phyloP scores from a whole-genome alignment of 1,284 basidiomycete genomes.

The Paramarasmius palmivorus region DNA sequence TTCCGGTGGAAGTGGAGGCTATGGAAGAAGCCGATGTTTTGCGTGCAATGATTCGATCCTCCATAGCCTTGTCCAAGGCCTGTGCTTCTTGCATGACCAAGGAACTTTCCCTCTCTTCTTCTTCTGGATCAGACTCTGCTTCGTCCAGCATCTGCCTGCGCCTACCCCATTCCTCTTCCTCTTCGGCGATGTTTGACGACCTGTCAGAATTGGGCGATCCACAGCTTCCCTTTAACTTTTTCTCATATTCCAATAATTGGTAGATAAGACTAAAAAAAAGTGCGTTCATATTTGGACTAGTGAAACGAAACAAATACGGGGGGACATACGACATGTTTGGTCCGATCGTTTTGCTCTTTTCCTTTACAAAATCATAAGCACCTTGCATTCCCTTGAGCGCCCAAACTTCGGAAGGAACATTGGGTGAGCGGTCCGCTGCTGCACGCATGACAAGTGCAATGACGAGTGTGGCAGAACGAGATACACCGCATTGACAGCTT shows the following conservation, averaged over 20 bases:
- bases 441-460: conserved; percentile 97
- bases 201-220: conserved; percentile 54
- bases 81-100: conserved; percentile 71
- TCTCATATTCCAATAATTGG: conserved; percentile 93
- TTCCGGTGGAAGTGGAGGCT: conserved; percentile 52
- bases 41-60: conserved; percentile 72
- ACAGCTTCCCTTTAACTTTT: conserved; percentile 60
- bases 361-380: conserved; percentile 89
- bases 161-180: conserved; percentile 85
- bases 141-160: conserved; percentile 69
- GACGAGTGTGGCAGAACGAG: conserved; percentile 88
- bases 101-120: conserved; percentile 52
- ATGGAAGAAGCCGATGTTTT: conserved; percentile 68
- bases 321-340: conserved; percentile 92
- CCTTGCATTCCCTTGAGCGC: conserved; percentile 89
- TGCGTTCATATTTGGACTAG: conserved; percentile 9
- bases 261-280: conserved; percentile 78
- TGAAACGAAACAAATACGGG: conserved; percentile 16
- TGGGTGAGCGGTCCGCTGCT: conserved; percentile 70
- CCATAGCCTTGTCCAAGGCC: conserved; percentile 81
- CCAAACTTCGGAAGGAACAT: conserved; percentile 73
- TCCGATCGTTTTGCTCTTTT: conserved; percentile 85
- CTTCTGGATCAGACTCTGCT: conserved; percentile 46
- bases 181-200: conserved; percentile 54
- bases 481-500: conserved; percentile 96